Conservation (phyloP, 768 basidiomycete genomes). For the Mycena kentingensis region DNA sequence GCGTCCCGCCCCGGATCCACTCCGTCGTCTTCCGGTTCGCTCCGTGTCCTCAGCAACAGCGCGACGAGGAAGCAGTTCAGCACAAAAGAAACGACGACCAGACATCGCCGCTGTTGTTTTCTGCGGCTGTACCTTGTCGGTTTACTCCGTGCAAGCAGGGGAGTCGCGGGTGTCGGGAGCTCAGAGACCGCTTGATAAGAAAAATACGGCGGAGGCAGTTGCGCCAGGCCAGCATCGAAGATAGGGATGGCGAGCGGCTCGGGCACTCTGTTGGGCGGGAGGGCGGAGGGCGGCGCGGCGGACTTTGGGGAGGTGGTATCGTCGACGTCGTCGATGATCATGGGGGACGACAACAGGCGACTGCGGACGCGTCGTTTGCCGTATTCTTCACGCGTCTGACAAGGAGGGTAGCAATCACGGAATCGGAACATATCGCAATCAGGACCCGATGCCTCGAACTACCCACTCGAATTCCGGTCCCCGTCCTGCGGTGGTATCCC, state of each 20-base stretch:
- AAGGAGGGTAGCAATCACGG: too few species aligned
- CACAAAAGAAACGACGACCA: constrained; percentile 6
- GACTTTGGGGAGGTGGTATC: constrained; percentile 8
- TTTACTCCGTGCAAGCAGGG: constrained; percentile 3
- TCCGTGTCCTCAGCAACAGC: neutral
- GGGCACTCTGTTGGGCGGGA: neutral
- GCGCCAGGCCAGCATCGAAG: neutral
- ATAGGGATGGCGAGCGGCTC: too few species aligned
- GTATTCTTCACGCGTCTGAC: too few species aligned
- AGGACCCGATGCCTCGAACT: too few species aligned
- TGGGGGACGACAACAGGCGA: neutral
- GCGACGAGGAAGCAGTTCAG: constrained; percentile 16
- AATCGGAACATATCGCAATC: too few species aligned
- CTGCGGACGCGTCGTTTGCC: too few species aligned
- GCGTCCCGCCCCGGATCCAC: neutral
- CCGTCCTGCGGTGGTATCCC: too few species aligned
- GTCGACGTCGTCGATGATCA: constrained; percentile 19
- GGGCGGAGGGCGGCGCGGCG: neutral
- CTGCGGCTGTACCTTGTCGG: neutral
- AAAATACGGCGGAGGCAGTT: constrained; percentile 19
- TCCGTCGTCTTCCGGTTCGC: neutral
- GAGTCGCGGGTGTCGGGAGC: neutral
- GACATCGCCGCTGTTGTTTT: neutral
- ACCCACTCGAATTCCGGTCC: too few species aligned
- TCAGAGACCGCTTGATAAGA: constrained; percentile 17